Evolutionary conservation across 106 monocot species (phyloP).

Genomic region (Apostasia shenzhenica): DNA sequence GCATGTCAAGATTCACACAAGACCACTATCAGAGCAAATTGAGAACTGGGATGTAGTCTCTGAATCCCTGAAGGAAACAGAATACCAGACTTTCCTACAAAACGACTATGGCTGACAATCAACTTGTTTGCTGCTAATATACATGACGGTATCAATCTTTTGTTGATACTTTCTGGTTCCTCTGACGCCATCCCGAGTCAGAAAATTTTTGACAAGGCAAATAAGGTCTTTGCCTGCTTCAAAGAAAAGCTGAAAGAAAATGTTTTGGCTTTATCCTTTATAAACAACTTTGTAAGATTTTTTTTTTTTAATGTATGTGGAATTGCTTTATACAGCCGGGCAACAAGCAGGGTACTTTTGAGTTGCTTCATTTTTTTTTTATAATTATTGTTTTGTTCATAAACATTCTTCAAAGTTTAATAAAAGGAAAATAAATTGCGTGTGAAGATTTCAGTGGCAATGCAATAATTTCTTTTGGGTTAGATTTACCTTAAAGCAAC

Average conservation of each 20-base stretch:
- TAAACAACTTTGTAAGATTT: background rate
- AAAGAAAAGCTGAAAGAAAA: background rate
- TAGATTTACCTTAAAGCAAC: too few species aligned
- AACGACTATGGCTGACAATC: slow-evolving; percentile 17
- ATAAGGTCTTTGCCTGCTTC: slow-evolving; percentile 1
- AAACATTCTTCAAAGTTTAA: background rate
- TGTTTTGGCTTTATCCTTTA: background rate
- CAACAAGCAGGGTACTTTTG: background rate
- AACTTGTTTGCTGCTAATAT: slow-evolving; percentile 1
- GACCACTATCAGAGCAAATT: slow-evolving; percentile 48
- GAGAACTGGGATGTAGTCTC: slow-evolving; percentile 67
- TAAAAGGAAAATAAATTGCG: background rate
- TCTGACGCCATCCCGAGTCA: background rate
- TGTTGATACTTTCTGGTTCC: background rate
- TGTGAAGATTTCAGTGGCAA: background rate
- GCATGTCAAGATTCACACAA: slow-evolving; percentile 92
- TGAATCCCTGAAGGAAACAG: slow-evolving; percentile 50
- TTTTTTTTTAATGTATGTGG: background rate
- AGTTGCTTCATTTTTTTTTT: background rate
- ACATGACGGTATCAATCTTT: background rate
- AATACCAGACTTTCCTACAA: slow-evolving; percentile 46
- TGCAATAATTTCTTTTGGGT: background rate
- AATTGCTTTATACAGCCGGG: background rate
- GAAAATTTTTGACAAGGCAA: background rate
- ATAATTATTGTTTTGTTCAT: background rate